Percentiles rank a stretch among this genome's conserved stretches.
Evolutionary conservation across 768 basidiomycete species (phyloP).

Genomic region (Lactarius tabidus): DNA sequence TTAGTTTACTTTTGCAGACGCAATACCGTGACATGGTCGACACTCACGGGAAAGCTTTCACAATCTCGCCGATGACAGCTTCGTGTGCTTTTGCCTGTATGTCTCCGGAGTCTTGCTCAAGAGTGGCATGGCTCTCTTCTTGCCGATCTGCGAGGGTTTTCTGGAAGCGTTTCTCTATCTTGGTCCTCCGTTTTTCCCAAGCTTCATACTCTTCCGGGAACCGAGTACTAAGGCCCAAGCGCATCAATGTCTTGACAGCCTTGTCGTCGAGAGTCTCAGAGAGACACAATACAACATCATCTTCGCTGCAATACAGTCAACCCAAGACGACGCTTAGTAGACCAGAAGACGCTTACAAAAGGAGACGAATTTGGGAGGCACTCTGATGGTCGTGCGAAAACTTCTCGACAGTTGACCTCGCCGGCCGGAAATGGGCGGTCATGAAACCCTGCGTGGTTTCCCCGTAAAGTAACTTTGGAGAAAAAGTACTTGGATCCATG

Average conservation of each 20-base stretch:
- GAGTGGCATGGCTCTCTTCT: not conserved
- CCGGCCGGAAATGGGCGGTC: conserved; percentile 10
- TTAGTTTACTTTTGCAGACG: accelerated
- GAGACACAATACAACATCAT: conserved; percentile 13
- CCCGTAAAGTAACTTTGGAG: conserved; percentile 21
- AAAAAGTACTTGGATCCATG: not conserved
- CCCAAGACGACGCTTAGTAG: not conserved
- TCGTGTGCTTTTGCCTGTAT: not conserved
- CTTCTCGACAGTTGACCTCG: not conserved
- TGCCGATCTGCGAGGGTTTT: not conserved
- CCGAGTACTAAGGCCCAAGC: not conserved
- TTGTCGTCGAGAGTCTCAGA: conserved; percentile 16
- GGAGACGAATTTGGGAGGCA: conserved; percentile 6
- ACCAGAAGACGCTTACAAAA: conserved; percentile 1
- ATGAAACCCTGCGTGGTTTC: conserved; percentile 26
- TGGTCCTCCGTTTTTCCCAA: not conserved
- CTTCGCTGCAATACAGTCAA: not conserved
- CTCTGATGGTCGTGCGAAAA: not conserved
- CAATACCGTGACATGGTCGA: not conserved
- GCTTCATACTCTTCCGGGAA: conserved; percentile 1
- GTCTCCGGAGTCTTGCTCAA: not conserved
- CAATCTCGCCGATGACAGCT: conserved; percentile 5
- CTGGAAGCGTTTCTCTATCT: not conserved
- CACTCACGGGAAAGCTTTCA: conserved; percentile 11
- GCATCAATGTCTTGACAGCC: conserved; percentile 8